These are phyloP conservation scores for Scedosporium apiospermum DNA, from an alignment of 2,329 filamentous ascomycete genomes.

Conservation along the genomic window DNA sequence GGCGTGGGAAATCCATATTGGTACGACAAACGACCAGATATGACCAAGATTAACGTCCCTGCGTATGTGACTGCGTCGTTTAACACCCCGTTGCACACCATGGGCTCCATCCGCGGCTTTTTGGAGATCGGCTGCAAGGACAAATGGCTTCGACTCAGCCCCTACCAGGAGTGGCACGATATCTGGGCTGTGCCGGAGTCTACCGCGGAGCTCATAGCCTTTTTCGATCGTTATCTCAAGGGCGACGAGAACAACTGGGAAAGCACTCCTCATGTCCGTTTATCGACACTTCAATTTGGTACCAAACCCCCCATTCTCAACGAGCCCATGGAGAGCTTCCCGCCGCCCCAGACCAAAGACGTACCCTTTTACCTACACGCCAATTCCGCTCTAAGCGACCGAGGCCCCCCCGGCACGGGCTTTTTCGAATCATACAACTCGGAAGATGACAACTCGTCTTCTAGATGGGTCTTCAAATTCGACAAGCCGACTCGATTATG, in stretches of 20 bases:
- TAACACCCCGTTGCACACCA: conserved; percentile 14
- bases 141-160: conserved; percentile 33
- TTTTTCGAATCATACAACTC: conserved; percentile 12
- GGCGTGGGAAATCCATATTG: conserved; percentile 13
- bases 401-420: conserved; percentile 28
- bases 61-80: conserved; percentile 15
- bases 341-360: conserved; percentile 9
- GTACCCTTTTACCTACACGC: conserved; percentile 20
- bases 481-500: conserved; percentile 25
- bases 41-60: conserved; percentile 14
- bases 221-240: conserved; percentile 37
- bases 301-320: conserved; percentile 14
- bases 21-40: conserved; percentile 15
- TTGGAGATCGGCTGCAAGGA: conserved; percentile 23
- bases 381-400: conserved; percentile 18
- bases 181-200: conserved; percentile 22
- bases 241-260: conserved; percentile 33
- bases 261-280: conserved; percentile 30
- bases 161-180: conserved; percentile 35
- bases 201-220: conserved; percentile 26
- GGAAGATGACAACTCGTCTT: conserved; percentile 5
- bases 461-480: conserved; percentile 25
- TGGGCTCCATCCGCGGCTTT: conserved; percentile 22
- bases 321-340: conserved; percentile 20
- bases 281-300: conserved; percentile 22